Evolutionary conservation across 2,329 filamentous ascomycete species (phyloP).

Genomic region (Sporothrix humicola): DNA sequence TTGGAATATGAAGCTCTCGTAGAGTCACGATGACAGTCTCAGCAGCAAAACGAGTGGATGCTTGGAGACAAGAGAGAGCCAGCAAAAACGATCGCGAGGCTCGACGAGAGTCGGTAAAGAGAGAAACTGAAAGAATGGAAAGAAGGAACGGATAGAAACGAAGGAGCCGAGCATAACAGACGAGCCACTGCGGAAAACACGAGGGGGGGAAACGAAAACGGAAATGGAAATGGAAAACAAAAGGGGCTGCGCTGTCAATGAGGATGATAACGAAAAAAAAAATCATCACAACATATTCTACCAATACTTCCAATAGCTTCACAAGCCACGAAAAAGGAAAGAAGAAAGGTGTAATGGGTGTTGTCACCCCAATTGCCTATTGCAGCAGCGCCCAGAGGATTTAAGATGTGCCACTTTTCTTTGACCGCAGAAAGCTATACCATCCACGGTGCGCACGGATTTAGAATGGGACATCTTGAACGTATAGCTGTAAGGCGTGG

Average conservation of each 20-base stretch:
- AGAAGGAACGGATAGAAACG: background rate
- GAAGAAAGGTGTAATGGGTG: too few species aligned
- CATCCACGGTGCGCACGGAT: background rate
- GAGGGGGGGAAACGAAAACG: background rate
- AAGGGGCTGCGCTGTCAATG: background rate
- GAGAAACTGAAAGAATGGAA: background rate
- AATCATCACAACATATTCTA: background rate
- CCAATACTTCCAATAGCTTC: conserved; percentile 20
- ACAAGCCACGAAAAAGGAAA: background rate
- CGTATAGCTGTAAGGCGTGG: background rate
- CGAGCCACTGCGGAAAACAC: background rate
- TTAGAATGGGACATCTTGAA: background rate
- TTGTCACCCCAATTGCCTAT: conserved; percentile 6
- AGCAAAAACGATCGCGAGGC: background rate
- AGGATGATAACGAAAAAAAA: background rate
- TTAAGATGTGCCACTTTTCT: background rate
- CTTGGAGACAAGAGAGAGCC: background rate
- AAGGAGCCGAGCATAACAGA: background rate
- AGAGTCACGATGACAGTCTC: background rate
- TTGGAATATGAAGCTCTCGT: background rate
- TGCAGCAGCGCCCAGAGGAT: background rate
- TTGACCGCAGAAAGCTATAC: background rate
- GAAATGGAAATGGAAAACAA: background rate
- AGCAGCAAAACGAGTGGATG: conserved; percentile 26
- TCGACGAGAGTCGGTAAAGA: background rate